Conservation (phyloP, 768 basidiomycete genomes). For the Tubosaeta brunneosetosa region DNA sequence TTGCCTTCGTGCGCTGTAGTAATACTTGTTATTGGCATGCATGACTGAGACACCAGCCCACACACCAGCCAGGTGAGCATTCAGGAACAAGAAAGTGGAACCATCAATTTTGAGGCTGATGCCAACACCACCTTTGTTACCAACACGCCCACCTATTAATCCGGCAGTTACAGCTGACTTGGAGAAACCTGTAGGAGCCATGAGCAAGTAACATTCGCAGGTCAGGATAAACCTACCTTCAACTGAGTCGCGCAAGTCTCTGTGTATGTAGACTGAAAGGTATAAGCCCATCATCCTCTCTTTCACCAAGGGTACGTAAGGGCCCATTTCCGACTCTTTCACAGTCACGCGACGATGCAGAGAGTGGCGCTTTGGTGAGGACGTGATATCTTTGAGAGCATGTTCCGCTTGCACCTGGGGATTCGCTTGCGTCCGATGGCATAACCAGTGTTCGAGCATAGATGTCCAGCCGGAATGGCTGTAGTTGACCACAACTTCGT, state of each 20-base stretch:
- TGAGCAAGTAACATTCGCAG: not conserved
- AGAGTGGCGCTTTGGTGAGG: constrained; percentile 41
- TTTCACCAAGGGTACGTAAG: constrained; percentile 81
- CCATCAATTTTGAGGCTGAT: constrained; percentile 79
- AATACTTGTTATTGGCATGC: not conserved
- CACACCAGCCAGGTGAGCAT: constrained; percentile 83
- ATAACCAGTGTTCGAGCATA: constrained; percentile 71
- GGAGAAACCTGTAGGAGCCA: constrained; percentile 50
- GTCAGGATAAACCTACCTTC: constrained; percentile 39
- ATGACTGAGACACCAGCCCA: not conserved
- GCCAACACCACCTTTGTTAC: constrained; percentile 93
- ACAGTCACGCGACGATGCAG: constrained; percentile 39
- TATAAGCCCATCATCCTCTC: constrained; percentile 91
- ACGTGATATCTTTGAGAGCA: constrained; percentile 30
- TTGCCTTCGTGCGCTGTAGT: constrained; percentile 69
- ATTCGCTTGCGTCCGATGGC: constrained; percentile 33
- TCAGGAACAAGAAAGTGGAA: constrained; percentile 83
- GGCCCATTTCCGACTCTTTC: constrained; percentile 53
- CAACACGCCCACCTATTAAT: constrained; percentile 83
- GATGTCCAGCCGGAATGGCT: constrained; percentile 63
- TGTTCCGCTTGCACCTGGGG: constrained; percentile 13
- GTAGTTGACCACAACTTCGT: constrained; percentile 28
- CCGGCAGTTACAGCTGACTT: constrained; percentile 85
- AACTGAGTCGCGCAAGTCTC: constrained; percentile 60
- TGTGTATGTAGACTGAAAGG: constrained; percentile 69